phyloP scores from a whole-genome alignment of 345 rosid species.

The Salix viminalis region DNA sequence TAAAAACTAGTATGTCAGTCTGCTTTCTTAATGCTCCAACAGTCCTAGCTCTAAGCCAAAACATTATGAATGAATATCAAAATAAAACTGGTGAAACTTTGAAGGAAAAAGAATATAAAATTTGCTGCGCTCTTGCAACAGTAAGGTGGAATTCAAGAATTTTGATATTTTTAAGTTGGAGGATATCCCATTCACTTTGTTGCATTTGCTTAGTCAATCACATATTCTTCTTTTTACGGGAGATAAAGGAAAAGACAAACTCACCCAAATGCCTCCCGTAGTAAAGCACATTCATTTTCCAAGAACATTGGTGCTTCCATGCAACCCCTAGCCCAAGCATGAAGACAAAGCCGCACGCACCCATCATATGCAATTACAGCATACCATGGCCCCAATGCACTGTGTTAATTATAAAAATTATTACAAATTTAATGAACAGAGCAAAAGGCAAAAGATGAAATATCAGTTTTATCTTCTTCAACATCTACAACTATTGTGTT shows the following conservation, averaged over 20 bases:
- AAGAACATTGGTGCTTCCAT: constrained; percentile 94
- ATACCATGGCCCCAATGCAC: constrained; percentile 96
- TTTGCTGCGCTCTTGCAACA: too few relatives aligned
- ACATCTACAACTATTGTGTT: background rate
- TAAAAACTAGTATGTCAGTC: too few relatives aligned
- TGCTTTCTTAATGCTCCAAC: too few relatives aligned
- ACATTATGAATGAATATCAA: too few relatives aligned
- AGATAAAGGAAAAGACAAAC: constrained; percentile 17
- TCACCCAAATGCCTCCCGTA: constrained; percentile 88
- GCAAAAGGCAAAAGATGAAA: background rate
- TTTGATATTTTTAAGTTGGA: too few relatives aligned
- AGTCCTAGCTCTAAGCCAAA: too few relatives aligned
- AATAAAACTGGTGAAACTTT: background rate
- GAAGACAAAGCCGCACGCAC: constrained; percentile 93
- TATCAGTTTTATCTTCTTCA: background rate
- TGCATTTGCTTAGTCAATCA: too few relatives aligned
- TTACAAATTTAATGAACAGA: background rate
- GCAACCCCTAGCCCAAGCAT: constrained; percentile 99
- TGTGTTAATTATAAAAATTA: constrained; percentile 26
- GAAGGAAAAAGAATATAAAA: background rate
- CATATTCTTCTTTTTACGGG: background rate
- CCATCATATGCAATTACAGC: constrained; percentile 95
- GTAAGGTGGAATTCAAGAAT: too few relatives aligned
- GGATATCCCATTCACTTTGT: too few relatives aligned
- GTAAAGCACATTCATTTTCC: constrained; percentile 83